These are phyloP conservation scores for Borovskyia barvae DNA, from an alignment of 208 protist species.

Conservation along the genomic window DNA sequence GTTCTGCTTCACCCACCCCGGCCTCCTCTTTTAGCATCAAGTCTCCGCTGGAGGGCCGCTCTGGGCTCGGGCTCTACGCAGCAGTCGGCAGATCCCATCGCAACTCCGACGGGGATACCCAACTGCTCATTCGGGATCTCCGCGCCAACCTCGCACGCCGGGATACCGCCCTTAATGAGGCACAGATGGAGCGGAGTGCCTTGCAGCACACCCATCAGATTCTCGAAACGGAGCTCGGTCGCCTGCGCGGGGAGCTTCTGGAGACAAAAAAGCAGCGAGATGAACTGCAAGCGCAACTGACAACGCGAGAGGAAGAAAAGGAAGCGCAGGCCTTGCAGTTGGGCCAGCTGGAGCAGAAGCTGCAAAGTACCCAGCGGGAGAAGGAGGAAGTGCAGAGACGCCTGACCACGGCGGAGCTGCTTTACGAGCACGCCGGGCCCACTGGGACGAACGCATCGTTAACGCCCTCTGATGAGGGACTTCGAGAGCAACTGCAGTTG, in stretches of 20 bases:
- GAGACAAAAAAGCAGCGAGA: conserved; percentile 35
- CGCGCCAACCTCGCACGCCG: conserved; percentile 70
- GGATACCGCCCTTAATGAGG: conserved; percentile 61
- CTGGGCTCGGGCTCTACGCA: conserved; percentile 2
- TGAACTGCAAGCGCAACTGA: conserved; percentile 13
- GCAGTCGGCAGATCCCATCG: not conserved
- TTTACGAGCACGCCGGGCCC: conserved; percentile 23
- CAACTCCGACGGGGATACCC: conserved; percentile 18
- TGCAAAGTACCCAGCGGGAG: conserved; percentile 5
- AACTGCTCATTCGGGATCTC: conserved; percentile 56
- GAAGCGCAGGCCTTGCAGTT: conserved; percentile 1
- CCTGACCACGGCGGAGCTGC: conserved; percentile 27
- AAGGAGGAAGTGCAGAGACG: conserved; percentile 11
- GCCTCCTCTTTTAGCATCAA: no score
- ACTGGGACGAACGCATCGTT: not conserved
- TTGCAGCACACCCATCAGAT: conserved; percentile 22
- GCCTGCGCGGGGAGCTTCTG: conserved; percentile 16
- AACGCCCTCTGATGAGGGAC: conserved; percentile 9
- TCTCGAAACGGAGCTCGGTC: conserved; percentile 21
- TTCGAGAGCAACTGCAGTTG: conserved; percentile 37
- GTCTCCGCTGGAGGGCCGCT: not conserved
- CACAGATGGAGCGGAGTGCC: conserved; percentile 39
- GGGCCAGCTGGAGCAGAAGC: not conserved
- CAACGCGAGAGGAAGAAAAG: conserved; percentile 1
- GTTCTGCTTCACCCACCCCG: no score